Conservation (phyloP, 495 filamentous ascomycete species). For the Tetracladium marchalianum region DNA sequence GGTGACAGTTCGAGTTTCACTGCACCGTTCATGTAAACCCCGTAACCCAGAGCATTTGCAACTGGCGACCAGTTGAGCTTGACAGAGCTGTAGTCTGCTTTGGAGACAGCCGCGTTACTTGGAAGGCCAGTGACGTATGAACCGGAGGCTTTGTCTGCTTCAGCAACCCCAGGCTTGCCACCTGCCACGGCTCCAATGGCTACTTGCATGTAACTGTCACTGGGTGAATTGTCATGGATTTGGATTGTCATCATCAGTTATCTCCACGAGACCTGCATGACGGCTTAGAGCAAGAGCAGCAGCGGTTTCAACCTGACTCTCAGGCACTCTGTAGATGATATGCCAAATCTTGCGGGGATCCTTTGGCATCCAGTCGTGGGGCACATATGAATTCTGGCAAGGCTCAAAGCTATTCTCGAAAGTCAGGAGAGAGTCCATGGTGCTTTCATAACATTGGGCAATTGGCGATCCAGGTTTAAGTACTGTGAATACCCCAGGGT, state of each 20-base stretch:
- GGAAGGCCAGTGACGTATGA: not conserved
- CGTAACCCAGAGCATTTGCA: not conserved
- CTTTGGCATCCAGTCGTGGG: not conserved
- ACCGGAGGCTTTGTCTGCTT: not conserved
- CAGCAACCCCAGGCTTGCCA: not conserved
- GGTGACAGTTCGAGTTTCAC: not conserved
- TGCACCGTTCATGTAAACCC: not conserved
- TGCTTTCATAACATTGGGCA: conserved; percentile 1
- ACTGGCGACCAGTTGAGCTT: not conserved
- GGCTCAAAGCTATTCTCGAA: not conserved
- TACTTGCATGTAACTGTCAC: not conserved
- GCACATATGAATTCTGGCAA: not conserved
- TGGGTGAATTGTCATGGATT: conserved; percentile 5
- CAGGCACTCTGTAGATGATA: conserved; percentile 4
- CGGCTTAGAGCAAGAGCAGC: not conserved
- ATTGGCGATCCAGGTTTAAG: not conserved
- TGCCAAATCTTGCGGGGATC: conserved; percentile 3
- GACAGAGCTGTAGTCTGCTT: not conserved
- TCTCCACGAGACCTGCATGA: not conserved
- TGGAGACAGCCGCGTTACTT: not conserved
- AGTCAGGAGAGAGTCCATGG: not conserved
- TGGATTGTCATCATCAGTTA: not conserved
- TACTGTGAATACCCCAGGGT: conserved; percentile 2
- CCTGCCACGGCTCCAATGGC: not conserved
- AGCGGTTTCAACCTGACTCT: not conserved